These are phyloP conservation scores for Laguncularia racemosa DNA, from an alignment of 345 rosid genomes.

Conservation along the genomic window DNA sequence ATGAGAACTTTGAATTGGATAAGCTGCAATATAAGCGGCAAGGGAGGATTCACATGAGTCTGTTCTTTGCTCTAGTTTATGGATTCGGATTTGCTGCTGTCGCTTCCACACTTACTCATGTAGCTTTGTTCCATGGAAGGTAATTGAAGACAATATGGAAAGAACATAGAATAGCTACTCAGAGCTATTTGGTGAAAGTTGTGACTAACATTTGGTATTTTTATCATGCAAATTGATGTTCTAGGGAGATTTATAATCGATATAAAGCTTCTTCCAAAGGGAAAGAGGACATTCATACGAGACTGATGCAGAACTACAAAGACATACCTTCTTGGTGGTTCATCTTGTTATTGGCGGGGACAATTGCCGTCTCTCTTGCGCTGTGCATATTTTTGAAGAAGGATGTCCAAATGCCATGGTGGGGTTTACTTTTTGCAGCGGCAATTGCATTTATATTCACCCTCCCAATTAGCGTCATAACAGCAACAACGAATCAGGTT, in stretches of 20 bases:
- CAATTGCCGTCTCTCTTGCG: slow-evolving; percentile 7
- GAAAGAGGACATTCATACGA: slow-evolving; percentile 14
- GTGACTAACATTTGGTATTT: too few species aligned
- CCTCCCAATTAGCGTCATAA: slow-evolving; percentile 19
- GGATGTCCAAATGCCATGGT: slow-evolving; percentile 18
- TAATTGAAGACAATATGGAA: too few species aligned
- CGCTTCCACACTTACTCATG: slow-evolving; percentile 13
- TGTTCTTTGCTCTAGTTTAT: slow-evolving; percentile 14
- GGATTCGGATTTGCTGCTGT: slow-evolving; percentile 19
- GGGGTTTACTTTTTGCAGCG: slow-evolving; percentile 16
- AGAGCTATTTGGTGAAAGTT: too few species aligned
- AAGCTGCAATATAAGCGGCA: slow-evolving; percentile 2
- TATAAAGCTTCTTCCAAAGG: slow-evolving; percentile 9
- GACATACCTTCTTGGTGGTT: slow-evolving; percentile 23
- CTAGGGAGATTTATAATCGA: slow-evolving; percentile 13
- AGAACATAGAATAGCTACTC: too few species aligned
- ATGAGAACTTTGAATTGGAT: slow-evolving; percentile 9
- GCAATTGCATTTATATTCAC: slow-evolving; percentile 17
- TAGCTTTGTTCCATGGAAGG: slow-evolving; percentile 17
- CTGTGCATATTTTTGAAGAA: slow-evolving; percentile 16
- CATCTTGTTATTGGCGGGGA: slow-evolving; percentile 4
- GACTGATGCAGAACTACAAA: slow-evolving; percentile 11
- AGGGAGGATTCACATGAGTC: slow-evolving; percentile 14
- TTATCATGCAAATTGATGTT: too few species aligned
- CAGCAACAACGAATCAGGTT: slow-evolving; percentile 19